Conservation (phyloP, 129 eudicot species). For the Helichrysum umbraculigerum region DNA sequence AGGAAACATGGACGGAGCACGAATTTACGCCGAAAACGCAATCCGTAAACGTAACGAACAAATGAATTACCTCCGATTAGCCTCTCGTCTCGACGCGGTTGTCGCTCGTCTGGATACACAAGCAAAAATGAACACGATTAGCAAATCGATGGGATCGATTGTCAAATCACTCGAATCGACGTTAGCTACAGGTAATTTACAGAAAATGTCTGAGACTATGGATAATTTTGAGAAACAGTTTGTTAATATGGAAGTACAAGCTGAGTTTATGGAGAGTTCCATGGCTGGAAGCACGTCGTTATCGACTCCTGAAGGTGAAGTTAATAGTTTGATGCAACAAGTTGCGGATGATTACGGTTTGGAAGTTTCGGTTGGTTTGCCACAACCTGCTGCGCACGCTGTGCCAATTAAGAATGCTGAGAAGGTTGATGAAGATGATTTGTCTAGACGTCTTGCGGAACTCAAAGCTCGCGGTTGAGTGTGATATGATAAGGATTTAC, state of each 20-base stretch:
- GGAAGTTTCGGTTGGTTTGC: conserved; percentile 87
- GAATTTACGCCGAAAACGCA: conserved; percentile 89
- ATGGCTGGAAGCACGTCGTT: conserved; percentile 94
- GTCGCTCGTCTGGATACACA: conserved; percentile 84
- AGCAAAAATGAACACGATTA: conserved; percentile 72
- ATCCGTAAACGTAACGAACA: conserved; percentile 92
- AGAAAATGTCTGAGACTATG: conserved; percentile 96
- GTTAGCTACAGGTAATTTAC: conserved; percentile 69
- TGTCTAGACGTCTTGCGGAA: conserved; percentile 82
- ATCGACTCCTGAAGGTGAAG: conserved; percentile 82
- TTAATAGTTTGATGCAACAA: conserved; percentile 89
- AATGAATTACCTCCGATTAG: conserved; percentile 79
- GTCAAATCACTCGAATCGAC: conserved; percentile 82
- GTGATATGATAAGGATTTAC: background rate
- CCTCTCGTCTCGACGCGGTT: conserved; percentile 91
- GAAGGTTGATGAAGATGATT: conserved; percentile 87
- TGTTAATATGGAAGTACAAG: conserved; percentile 92
- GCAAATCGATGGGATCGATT: conserved; percentile 72
- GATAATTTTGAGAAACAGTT: conserved; percentile 83
- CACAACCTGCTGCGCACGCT: conserved; percentile 77
- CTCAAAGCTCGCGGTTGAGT: conserved; percentile 78
- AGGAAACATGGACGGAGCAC: conserved; percentile 87
- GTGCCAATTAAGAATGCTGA: conserved; percentile 48
- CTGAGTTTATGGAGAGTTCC: conserved; percentile 90
- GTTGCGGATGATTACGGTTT: conserved; percentile 96